Conservation (phyloP, 1,139 yeast species). For the Saccharomycopsis crataegensis region DNA sequence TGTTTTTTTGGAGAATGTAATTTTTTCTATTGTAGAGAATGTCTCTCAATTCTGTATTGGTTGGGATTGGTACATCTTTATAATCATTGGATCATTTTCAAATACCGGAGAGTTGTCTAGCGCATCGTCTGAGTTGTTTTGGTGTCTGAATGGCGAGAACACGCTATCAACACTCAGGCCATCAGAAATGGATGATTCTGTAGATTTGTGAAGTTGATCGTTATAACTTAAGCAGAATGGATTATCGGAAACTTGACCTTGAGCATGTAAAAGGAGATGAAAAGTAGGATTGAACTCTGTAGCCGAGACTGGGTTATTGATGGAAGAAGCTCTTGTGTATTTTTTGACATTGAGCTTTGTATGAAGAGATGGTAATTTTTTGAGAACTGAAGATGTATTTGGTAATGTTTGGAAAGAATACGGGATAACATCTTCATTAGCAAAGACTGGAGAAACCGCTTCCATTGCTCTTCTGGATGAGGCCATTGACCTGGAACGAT, state of each 20-base stretch:
- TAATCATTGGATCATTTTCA: background rate
- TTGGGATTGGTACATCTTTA: background rate
- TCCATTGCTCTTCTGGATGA: no score
- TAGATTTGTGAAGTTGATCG: no score
- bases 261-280: no score
- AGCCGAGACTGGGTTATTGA: no score
- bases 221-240: no score
- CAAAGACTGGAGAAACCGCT: no score
- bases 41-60: background rate
- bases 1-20: no score
- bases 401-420: background rate
- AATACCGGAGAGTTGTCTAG: conserved; percentile 1
- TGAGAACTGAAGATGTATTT: background rate
- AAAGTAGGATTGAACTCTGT: no score
- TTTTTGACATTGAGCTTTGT: background rate
- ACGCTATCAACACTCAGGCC: background rate
- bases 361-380: no score
- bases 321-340: background rate
- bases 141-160: background rate
- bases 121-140: background rate
- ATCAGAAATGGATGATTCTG: background rate
- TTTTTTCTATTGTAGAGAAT: no score
- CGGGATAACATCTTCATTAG: background rate
- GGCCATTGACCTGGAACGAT: no score
- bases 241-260: no score